These are phyloP conservation scores for Thuja plicata DNA, from an alignment of 83 land plant species.

Conservation along the genomic window DNA sequence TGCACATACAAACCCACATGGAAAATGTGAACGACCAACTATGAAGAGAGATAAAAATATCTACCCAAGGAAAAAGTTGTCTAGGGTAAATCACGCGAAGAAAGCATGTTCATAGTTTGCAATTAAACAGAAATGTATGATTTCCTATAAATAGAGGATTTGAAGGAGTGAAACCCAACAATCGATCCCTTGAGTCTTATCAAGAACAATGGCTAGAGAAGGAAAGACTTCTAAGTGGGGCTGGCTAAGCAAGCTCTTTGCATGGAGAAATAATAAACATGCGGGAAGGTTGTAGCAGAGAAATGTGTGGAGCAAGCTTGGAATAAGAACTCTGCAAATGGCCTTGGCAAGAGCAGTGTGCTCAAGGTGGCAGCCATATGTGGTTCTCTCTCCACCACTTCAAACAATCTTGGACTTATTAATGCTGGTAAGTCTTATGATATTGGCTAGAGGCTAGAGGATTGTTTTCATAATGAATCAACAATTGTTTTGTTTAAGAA, in stretches of 20 bases:
- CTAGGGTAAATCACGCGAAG: no score
- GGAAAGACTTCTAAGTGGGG: neutral
- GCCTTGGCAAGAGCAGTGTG: neutral
- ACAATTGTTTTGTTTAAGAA: no score
- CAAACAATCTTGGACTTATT: slow-evolving; percentile 64
- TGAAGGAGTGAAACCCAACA: neutral
- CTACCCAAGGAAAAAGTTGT: no score
- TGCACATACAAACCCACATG: no score
- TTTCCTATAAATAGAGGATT: neutral
- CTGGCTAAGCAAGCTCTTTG: neutral
- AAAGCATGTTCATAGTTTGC: no score
- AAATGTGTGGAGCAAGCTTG: neutral
- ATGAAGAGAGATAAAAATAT: no score
- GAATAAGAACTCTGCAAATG: no score
- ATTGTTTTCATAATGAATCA: no score
- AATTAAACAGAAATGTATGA: no score
- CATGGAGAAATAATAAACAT: neutral
- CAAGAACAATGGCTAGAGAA: neutral
- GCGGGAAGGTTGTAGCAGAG: neutral
- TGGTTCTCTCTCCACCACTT: slow-evolving; percentile 63
- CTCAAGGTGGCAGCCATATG: slow-evolving; percentile 57
- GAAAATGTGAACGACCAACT: no score
- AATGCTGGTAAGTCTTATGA: slow-evolving; percentile 41
- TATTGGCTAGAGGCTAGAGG: neutral
- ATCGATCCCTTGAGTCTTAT: neutral